phyloP scores from a whole-genome alignment of 495 filamentous ascomycete genomes.

The Oidiodendron maius region DNA sequence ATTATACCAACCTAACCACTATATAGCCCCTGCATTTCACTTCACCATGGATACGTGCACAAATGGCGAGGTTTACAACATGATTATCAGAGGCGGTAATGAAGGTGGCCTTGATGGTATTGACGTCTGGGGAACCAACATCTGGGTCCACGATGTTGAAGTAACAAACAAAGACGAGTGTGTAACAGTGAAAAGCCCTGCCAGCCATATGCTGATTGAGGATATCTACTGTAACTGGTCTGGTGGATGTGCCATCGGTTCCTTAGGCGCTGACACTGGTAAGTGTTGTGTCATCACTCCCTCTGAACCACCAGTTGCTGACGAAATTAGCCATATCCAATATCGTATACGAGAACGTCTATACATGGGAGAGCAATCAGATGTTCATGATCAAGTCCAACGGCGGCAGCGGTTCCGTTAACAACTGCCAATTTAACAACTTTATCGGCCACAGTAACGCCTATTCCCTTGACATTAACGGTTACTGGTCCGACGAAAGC shows the following conservation, averaged over 20 bases:
- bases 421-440: conserved; percentile 42
- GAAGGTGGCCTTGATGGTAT: conserved; percentile 45
- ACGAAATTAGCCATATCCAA: conserved; percentile 31
- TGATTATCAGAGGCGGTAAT: conserved; percentile 46
- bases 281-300: too few species aligned
- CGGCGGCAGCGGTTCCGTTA: conserved; percentile 35
- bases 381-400: conserved; percentile 43
- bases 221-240: conserved; percentile 54
- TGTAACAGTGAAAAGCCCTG: conserved; percentile 41
- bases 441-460: conserved; percentile 44
- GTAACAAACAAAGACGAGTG: conserved; percentile 54
- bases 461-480: conserved; percentile 43
- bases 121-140: conserved; percentile 42
- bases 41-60: conserved; percentile 39
- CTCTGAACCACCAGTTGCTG: background rate
- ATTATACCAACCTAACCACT: background rate
- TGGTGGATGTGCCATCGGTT: conserved; percentile 49
- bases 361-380: conserved; percentile 45
- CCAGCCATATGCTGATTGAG: conserved; percentile 47
- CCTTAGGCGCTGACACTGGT: conserved; percentile 29
- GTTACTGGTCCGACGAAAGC: conserved; percentile 6
- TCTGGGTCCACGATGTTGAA: conserved; percentile 45
- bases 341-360: conserved; percentile 34
- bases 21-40: conserved; percentile 44
- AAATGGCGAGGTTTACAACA: conserved; percentile 46